Evolutionary conservation across 75 land plant genomes (phyloP).

Genomic region (Pseudotsuga menziesii): DNA sequence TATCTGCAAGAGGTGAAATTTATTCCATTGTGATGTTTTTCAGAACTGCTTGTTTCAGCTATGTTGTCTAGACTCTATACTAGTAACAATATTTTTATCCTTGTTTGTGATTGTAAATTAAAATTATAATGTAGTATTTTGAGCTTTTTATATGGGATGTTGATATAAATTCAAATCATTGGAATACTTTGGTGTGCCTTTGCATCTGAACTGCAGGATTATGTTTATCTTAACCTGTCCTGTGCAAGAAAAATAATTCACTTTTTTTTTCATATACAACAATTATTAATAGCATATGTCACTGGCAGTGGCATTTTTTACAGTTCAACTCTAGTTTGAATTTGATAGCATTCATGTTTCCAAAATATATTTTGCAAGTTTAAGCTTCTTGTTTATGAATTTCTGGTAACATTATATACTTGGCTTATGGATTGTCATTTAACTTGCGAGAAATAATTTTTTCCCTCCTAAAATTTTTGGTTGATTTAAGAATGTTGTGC

Average conservation of each 20-base stretch:
- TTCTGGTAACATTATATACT: neutral
- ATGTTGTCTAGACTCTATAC: too few species aligned
- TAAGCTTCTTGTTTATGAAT: neutral
- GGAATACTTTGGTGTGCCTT: neutral
- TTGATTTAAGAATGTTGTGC: neutral
- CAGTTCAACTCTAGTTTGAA: neutral
- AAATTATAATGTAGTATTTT: neutral
- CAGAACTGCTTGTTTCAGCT: slow-evolving; percentile 1
- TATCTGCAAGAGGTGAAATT: neutral
- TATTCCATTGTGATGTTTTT: neutral
- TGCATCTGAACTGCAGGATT: neutral
- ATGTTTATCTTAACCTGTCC: neutral
- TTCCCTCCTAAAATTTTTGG: neutral
- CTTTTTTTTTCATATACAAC: neutral
- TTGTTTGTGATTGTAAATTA: neutral
- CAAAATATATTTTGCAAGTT: neutral
- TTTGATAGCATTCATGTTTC: neutral
- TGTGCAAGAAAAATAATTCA: neutral
- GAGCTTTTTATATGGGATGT: neutral
- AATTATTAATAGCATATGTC: neutral
- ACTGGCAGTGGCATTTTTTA: neutral
- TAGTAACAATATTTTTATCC: too few species aligned
- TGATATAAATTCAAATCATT: neutral
- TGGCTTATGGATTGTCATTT: neutral
- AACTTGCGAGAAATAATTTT: neutral